Conservation (phyloP, 2,329 filamentous ascomycete species). For the Monilinia fructigena region DNA sequence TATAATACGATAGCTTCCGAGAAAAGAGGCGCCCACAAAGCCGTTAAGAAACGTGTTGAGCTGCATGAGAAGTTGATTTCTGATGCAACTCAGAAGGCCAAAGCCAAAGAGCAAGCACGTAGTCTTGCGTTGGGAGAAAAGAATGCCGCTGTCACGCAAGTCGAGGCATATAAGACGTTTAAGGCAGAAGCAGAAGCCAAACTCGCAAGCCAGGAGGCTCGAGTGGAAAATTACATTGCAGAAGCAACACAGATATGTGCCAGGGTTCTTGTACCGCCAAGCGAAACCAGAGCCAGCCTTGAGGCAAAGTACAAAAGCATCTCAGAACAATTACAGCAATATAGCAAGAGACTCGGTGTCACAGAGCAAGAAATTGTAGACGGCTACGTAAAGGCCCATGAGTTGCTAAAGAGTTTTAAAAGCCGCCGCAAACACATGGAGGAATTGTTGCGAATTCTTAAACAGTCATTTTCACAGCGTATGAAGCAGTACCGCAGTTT, state of each 20-base stretch:
- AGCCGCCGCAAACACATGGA: conserved; percentile 48
- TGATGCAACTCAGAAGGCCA: conserved; percentile 56
- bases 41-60: conserved; percentile 43
- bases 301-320: conserved; percentile 56
- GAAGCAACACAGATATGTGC: conserved; percentile 55
- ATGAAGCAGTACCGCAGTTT: conserved; percentile 77
- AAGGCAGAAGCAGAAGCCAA: conserved; percentile 49
- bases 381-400: conserved; percentile 45
- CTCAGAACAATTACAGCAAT: conserved; percentile 55
- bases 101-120: conserved; percentile 49
- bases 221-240: conserved; percentile 53
- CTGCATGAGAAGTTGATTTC: conserved; percentile 46
- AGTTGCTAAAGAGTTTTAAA: conserved; percentile 45
- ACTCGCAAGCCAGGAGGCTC: conserved; percentile 47
- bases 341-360: conserved; percentile 59
- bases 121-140: conserved; percentile 58
- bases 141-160: conserved; percentile 55
- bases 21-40: conserved; percentile 42
- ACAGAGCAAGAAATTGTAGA: conserved; percentile 62
- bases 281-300: conserved; percentile 60
- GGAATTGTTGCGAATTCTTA: conserved; percentile 46
- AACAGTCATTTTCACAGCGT: conserved; percentile 64
- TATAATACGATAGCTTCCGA: conserved; percentile 44
- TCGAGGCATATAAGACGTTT: conserved; percentile 50
- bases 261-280: conserved; percentile 62